phyloP scores from a whole-genome alignment of 495 filamentous ascomycete species.

The Choiromyces venosus region DNA sequence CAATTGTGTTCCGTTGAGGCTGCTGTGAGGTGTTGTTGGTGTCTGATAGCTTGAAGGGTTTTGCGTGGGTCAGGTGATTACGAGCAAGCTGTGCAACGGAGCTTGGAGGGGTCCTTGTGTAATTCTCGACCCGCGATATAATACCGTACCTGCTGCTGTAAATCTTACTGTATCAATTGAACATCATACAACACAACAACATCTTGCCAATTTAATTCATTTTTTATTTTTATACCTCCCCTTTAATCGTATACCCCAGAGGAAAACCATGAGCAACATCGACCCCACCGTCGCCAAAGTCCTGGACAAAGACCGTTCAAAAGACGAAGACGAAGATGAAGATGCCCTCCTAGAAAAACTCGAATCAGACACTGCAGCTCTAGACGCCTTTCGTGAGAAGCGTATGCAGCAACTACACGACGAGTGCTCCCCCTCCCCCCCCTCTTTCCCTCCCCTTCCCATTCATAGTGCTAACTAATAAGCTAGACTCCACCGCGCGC shows the following conservation, averaged over 20 bases:
- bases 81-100: not conserved
- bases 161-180: not conserved
- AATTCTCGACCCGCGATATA: not conserved
- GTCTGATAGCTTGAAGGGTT: not conserved
- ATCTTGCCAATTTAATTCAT: not conserved
- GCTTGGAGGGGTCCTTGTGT: not conserved
- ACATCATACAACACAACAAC: not conserved
- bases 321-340: slow-evolving; percentile 52
- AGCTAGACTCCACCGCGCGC: slow-evolving; percentile 21
- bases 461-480: not conserved
- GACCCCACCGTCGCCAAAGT: slow-evolving; percentile 37
- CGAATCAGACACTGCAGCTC: slow-evolving; percentile 55
- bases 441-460: not conserved
- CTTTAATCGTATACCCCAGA: too few species aligned
- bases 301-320: slow-evolving; percentile 37
- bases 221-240: too few species aligned
- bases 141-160: too few species aligned
- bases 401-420: slow-evolving; percentile 66
- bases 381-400: slow-evolving; percentile 62
- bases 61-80: not conserved
- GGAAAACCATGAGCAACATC: slow-evolving; percentile 25
- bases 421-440: slow-evolving; percentile 45
- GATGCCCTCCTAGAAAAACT: slow-evolving; percentile 67
- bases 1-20: not conserved
- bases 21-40: not conserved